phyloP scores from a whole-genome alignment of 495 filamentous ascomycete genomes.

The Podospora sp. region DNA sequence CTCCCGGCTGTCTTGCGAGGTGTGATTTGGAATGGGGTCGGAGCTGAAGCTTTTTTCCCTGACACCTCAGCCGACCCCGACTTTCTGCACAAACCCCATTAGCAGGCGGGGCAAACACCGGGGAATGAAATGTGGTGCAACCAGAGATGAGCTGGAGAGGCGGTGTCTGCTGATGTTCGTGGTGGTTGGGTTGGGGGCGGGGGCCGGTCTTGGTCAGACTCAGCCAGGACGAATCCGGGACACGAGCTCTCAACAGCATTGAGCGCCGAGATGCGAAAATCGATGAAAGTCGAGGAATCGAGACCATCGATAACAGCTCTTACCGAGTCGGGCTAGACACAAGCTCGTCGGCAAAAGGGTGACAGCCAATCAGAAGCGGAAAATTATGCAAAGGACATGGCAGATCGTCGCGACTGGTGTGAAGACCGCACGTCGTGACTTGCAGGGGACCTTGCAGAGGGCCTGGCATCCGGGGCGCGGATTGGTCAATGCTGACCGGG shows the following conservation, averaged over 20 bases:
- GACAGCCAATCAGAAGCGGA: constrained; percentile 10
- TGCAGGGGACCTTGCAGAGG: constrained; percentile 17
- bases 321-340: constrained; percentile 4
- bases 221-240: neutral
- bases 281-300: neutral
- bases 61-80: neutral
- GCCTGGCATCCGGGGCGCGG: neutral
- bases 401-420: neutral
- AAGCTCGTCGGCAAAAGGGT: neutral
- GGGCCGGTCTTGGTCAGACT: neutral
- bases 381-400: constrained; percentile 2
- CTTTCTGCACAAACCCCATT: neutral
- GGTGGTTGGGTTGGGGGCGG: neutral
- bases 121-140: neutral
- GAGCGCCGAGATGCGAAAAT: neutral
- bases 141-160: neutral
- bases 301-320: neutral
- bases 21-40: neutral
- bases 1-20: neutral
- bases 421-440: neutral
- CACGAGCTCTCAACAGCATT: neutral
- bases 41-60: neutral
- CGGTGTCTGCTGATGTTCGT: neutral
- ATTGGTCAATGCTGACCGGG: constrained; percentile 13
- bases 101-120: neutral